phyloP scores from a whole-genome alignment of 139 green algal species.

The Coccomyxa sp. region DNA sequence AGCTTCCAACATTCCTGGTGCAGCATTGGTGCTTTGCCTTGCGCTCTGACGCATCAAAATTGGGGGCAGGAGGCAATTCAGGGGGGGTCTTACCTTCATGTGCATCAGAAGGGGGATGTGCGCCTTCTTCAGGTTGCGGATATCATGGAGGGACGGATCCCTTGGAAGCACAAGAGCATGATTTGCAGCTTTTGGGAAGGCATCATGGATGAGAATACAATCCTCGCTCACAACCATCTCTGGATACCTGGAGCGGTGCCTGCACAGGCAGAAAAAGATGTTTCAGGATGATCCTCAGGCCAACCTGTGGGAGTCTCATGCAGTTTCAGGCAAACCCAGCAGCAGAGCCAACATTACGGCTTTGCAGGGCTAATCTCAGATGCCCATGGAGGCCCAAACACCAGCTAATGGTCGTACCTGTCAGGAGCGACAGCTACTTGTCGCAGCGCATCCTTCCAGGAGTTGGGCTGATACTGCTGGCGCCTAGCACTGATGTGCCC shows the following conservation, averaged over 20 bases:
- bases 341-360: no score
- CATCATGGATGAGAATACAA: conserved; percentile 17
- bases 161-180: conserved; percentile 15
- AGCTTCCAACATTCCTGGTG: no score
- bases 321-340: no score
- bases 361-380: no score
- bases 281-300: no score
- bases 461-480: no score
- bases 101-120: conserved; percentile 9
- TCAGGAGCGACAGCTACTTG: conserved; percentile 7
- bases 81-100: conserved; percentile 12
- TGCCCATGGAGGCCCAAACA: not conserved
- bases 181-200: conserved; percentile 9
- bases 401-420: not conserved
- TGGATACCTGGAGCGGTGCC: not conserved
- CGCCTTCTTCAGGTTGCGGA: not conserved
- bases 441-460: conserved; percentile 9
- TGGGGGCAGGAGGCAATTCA: not conserved
- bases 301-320: no score
- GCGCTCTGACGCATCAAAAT: no score
- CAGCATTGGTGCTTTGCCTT: no score
- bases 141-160: not conserved
- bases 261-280: not conserved
- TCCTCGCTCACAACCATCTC: conserved; percentile 2
- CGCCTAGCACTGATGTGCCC: no score